Evolutionary conservation across 495 filamentous ascomycete species (phyloP).

Genomic region (Terfezia boudieri): DNA sequence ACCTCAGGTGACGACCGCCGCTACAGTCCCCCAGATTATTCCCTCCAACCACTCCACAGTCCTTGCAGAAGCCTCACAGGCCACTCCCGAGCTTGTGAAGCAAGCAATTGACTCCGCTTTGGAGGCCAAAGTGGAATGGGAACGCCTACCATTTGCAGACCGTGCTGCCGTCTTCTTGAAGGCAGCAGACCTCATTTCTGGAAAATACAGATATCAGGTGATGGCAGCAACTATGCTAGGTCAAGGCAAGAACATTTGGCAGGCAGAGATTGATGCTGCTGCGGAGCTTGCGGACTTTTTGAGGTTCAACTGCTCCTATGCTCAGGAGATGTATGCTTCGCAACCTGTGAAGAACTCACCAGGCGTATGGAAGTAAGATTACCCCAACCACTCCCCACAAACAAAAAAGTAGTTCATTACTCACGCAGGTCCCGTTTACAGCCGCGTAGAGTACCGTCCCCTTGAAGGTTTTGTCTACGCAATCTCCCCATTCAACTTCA

Average conservation of each 20-base stretch:
- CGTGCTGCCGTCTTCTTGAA: conserved; percentile 87
- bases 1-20: conserved; percentile 4
- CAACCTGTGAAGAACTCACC: conserved; percentile 57
- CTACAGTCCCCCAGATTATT: conserved; percentile 33
- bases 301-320: conserved; percentile 71
- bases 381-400: background rate
- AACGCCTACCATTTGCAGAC: conserved; percentile 60
- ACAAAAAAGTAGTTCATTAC: conserved; percentile 1
- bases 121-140: conserved; percentile 61
- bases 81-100: conserved; percentile 45
- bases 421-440: conserved; percentile 5
- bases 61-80: conserved; percentile 59
- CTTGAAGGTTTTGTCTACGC: conserved; percentile 78
- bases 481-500: conserved; percentile 77
- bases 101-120: conserved; percentile 61
- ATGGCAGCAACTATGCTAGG: conserved; percentile 88
- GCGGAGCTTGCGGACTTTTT: conserved; percentile 85
- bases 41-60: conserved; percentile 49
- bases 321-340: conserved; percentile 65
- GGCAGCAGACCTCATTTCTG: conserved; percentile 67
- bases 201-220: conserved; percentile 79
- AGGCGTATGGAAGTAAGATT: conserved; percentile 48
- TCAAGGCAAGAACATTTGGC: conserved; percentile 91
- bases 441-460: conserved; percentile 55
- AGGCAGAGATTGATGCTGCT: conserved; percentile 87